phyloP scores from a whole-genome alignment of 805 yeast species.

The Candida gorgasii region DNA sequence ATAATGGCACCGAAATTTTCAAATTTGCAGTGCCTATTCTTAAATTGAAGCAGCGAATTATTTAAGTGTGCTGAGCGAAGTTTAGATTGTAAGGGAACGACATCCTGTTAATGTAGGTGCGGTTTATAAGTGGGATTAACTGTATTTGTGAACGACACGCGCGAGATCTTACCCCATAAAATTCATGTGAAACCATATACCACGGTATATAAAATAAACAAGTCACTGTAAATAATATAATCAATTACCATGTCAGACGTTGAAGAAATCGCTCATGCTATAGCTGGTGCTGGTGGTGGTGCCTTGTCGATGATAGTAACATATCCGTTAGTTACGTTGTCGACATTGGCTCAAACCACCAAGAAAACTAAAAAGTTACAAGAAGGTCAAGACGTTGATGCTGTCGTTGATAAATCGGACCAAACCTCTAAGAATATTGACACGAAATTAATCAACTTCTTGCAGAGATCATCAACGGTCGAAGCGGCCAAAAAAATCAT shows the following conservation, averaged over 20 bases:
- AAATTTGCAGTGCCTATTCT: neutral
- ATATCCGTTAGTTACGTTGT: conserved; percentile 83
- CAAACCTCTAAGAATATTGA: conserved; percentile 3
- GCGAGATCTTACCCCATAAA: conserved; percentile 7
- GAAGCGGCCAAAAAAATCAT: conserved; percentile 44
- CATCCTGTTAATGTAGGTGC: too few species aligned
- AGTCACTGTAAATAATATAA: neutral
- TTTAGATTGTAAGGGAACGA: too few species aligned
- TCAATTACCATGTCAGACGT: conserved; percentile 29
- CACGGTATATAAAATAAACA: conserved; percentile 7
- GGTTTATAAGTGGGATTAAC: too few species aligned
- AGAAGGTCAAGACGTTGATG: conserved; percentile 9
- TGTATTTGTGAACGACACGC: conserved; percentile 4
- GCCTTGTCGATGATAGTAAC: conserved; percentile 84
- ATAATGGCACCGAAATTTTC: too few species aligned
- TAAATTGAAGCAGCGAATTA: too few species aligned
- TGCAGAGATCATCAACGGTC: conserved; percentile 16
- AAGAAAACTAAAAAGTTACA: conserved; percentile 23
- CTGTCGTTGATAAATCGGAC: conserved; percentile 14
- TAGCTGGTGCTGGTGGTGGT: conserved; percentile 94
- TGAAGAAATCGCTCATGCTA: conserved; percentile 76
- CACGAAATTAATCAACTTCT: conserved; percentile 7
- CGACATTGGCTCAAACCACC: conserved; percentile 85
- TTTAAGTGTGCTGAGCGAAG: too few species aligned
- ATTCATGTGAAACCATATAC: conserved; percentile 6